Conservation (phyloP, 306 rosid genomes). For the Canavalia ensiformis region DNA sequence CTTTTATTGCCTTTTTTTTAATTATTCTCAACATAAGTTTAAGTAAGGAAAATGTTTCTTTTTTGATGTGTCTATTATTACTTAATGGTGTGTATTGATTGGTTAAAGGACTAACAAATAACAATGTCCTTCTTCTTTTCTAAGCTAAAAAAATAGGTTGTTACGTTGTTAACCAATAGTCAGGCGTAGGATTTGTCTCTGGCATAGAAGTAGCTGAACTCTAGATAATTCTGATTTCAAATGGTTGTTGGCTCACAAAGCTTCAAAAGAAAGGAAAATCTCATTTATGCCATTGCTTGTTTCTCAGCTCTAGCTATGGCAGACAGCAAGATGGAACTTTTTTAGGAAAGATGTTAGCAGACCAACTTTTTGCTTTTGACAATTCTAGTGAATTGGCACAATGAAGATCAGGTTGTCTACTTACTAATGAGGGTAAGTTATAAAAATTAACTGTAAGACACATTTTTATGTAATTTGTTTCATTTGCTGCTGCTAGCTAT, state of each 20-base stretch:
- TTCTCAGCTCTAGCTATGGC: conserved; percentile 52
- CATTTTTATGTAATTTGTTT: conserved; percentile 46
- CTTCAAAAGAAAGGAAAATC: conserved; percentile 21
- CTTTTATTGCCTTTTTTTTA: too few relatives aligned
- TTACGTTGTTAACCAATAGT: conserved; percentile 9
- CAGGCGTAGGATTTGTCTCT: background rate
- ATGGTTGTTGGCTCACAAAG: background rate
- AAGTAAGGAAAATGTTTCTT: too few relatives aligned
- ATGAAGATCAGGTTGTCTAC: conserved; percentile 42
- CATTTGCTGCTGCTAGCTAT: background rate
- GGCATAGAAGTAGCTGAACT: background rate
- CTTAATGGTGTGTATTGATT: background rate
- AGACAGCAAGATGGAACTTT: conserved; percentile 43
- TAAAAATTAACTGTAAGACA: conserved; percentile 44
- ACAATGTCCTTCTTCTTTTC: background rate
- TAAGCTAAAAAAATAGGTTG: conserved; percentile 2
- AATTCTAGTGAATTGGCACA: conserved; percentile 47
- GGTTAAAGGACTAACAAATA: background rate
- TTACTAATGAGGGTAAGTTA: conserved; percentile 42
- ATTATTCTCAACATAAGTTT: too few relatives aligned
- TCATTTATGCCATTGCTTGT: conserved; percentile 25
- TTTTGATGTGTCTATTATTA: too few relatives aligned
- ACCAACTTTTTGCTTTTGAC: conserved; percentile 48
- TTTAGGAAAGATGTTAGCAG: conserved; percentile 44
- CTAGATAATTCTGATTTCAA: background rate